Evolutionary conservation across 1,139 yeast genomes (phyloP).

Genomic region (Scheffersomyces lignicola): DNA sequence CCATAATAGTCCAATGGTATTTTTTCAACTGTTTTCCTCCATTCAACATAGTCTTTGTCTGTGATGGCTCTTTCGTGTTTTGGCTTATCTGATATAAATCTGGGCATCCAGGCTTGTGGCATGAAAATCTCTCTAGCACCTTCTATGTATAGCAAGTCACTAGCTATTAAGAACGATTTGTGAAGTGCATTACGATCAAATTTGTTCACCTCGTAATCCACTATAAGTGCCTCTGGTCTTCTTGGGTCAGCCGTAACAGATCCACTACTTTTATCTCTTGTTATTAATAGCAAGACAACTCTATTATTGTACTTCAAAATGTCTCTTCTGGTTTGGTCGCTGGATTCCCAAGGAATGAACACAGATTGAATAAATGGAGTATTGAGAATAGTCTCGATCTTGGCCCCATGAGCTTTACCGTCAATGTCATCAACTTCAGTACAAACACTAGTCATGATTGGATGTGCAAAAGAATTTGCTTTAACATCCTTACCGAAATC

Average conservation of each 20-base stretch:
- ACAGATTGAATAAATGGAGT: constrained; percentile 42
- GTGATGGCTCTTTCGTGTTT: constrained; percentile 38
- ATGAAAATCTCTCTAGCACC: constrained; percentile 51
- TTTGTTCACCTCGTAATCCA: constrained; percentile 44
- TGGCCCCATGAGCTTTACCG: constrained; percentile 59
- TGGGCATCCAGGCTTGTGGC: constrained; percentile 39
- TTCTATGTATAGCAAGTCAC: constrained; percentile 51
- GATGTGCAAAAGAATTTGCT: constrained; percentile 37
- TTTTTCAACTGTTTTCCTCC: constrained; percentile 37
- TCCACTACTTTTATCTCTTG: constrained; percentile 51
- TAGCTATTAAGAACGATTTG: constrained; percentile 39
- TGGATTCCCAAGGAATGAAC: constrained; percentile 47
- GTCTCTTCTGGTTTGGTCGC: constrained; percentile 34
- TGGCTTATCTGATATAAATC: constrained; percentile 41
- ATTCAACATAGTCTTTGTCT: constrained; percentile 48
- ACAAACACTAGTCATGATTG: constrained; percentile 56
- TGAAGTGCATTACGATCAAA: constrained; percentile 46
- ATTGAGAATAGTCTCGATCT: constrained; percentile 52
- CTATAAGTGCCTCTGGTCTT: constrained; percentile 34
- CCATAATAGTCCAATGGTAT: constrained; percentile 30
- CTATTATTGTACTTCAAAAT: constrained; percentile 40
- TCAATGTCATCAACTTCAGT: constrained; percentile 52
- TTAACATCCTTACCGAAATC: constrained; percentile 38
- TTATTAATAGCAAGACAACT: constrained; percentile 45
- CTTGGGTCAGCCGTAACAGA: constrained; percentile 33